Base-by-base conservation (phyloP, 352 stramenopile species). In the Phytophthora quininea region DNA sequence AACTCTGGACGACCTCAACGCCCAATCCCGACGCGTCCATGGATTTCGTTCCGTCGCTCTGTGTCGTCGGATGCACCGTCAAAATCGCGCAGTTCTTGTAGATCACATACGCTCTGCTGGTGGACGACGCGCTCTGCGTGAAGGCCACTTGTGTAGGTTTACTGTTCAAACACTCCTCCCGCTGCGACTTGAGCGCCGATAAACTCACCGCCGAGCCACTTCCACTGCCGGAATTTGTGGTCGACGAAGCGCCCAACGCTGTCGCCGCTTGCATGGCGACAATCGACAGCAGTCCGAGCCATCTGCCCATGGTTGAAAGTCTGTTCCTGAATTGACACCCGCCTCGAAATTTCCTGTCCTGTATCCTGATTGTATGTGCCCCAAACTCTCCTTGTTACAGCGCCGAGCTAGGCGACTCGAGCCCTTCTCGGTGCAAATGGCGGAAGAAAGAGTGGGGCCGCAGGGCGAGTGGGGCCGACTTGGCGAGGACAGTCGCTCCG, bases 11-110 rank as follows among this genome's bases (percentile, higher is more conserved):
- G 5, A 68, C 19, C 32, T 70, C 53, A 14, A 79, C 67, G 8
- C 52, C 40, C 54, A 71, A 53, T 15, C 63, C 54, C 0, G 71
- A 76, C 10, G 63, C 71, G 47, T 79, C 71, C 61, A 79, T 74
- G 19, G 67, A 66, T 31, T 40, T 63, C 8, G 53, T 76, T 43
- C 71, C 71, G 43, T 79, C 67, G 43, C 57, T 71, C 51, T 66
- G 48, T 1, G 30, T 69, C 32, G 67, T 55, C 2, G 70, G 50
- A 30, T 32, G 52, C 24, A 77, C 67, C 3, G 66, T 77, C 54
- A 72, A 40, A 31, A 77, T 77, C 4, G 65, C 56, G 46, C 70
- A 77, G 53, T 74, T 51, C 50, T 66, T 68, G 54, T 69, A 74
- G 46, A 77, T 72, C 14, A 77, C 66, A 45, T 77, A 74, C 7